Evolutionary conservation across 192 early-diverging fungal species (phyloP), one percentile per base, ranked within the genome.

Genomic region (Haplosporangium gracile): DNA sequence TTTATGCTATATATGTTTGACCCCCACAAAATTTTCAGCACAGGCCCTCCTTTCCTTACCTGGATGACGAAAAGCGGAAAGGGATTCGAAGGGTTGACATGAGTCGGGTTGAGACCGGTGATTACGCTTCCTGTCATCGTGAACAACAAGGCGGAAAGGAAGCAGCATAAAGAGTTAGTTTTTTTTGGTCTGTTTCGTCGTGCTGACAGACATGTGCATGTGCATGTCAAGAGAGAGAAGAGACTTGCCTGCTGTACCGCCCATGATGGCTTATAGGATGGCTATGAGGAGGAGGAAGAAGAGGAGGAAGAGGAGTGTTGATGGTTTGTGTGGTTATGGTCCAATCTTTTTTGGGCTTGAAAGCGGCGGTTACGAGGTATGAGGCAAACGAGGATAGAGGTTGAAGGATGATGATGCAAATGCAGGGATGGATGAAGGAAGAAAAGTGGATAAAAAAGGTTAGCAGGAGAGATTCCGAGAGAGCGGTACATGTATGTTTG

Each of bases 41-140:
- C 60, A 65, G 60, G 60, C 60, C n/a, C 9, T 26, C 10, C n/a
- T 24, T 68, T 5, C 13, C 69, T 40, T 82, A 94, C 89, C 91
- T 97, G 97, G 68, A 97, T 90, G 63, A 97, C 92, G 87, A 98
- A 98, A 36, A 97, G 91, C 16, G 91, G 79, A 74, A 96, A 72
- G 13, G 94, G 94, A 76, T 95, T 73, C 36, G 68, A 55, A 0
- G 89, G 68, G 68, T 91, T 92, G 78, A 89, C 89, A 6, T 60
- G 47, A 20, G 93, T 83, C 26, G 95, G 95, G 79, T 95, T 93
- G 65, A 90, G 75, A 39, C 95, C 95, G 20, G 95, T 88, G 72
- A 96, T 88, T 26, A 95, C 91, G 75, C 91, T 90, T n/a, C 82
- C 91, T 83, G 51, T 57, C 47, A 51, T 51, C 47, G 15, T 0